Conservation (phyloP, 1,139 yeast species). For the Meyerozyma smithsonii region DNA sequence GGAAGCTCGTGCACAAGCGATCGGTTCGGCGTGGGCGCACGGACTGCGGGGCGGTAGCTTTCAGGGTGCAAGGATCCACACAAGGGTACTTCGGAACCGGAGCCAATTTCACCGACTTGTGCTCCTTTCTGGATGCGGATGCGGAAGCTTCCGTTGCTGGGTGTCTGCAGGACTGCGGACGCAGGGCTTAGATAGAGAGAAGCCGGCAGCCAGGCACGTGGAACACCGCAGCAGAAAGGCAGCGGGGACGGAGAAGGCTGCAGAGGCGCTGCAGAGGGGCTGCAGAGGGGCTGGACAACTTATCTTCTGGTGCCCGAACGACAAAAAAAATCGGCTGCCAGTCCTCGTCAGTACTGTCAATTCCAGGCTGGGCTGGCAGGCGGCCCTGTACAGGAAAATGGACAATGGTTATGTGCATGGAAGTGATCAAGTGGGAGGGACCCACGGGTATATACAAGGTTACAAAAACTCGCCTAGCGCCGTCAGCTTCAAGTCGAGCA, state of each 20-base stretch:
- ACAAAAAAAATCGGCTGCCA: too few species aligned
- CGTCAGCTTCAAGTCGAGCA: not conserved
- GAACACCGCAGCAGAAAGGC: too few species aligned
- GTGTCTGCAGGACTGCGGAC: not conserved
- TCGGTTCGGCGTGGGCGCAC: not conserved
- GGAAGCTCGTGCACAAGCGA: not conserved
- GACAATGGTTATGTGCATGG: constrained; percentile 1
- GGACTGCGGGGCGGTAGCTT: not conserved
- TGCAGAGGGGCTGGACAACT: too few species aligned
- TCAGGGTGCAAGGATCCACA: not conserved
- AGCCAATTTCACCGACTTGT: not conserved
- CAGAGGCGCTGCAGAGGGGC: too few species aligned
- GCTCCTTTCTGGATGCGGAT: not conserved
- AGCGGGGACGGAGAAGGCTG: too few species aligned
- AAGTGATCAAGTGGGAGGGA: too few species aligned
- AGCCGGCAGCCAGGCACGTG: too few species aligned
- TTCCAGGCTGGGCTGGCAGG: constrained; percentile 1
- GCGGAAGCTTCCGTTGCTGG: not conserved
- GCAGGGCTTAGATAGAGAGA: too few species aligned
- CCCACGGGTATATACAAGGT: not conserved
- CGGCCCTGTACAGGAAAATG: not conserved
- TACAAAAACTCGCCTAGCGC: constrained; percentile 1
- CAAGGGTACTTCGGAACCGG: not conserved
- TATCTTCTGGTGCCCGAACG: too few species aligned
- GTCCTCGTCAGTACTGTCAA: too few species aligned